These are phyloP conservation scores for Colletotrichum spaethianum DNA, from an alignment of 2,329 filamentous ascomycete genomes.

Conservation along the genomic window DNA sequence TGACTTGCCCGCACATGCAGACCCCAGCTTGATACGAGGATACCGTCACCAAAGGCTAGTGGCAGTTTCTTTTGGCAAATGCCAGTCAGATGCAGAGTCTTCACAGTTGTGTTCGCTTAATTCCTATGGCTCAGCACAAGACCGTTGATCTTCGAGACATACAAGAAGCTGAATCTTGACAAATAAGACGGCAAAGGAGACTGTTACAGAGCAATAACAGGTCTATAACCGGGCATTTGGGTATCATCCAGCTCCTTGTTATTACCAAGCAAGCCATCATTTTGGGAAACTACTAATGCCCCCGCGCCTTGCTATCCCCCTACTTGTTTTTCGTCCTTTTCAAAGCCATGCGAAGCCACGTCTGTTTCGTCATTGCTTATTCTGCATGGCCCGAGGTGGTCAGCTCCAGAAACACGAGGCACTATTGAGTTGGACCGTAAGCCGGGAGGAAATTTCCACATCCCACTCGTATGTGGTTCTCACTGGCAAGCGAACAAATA, in stretches of 20 bases:
- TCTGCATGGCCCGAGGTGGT: conserved; percentile 29
- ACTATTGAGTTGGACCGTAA: conserved; percentile 2
- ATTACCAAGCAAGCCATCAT: too few relatives aligned
- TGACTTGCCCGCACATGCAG: conserved; percentile 21
- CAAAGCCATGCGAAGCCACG: conserved; percentile 9
- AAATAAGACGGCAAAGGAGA: neutral
- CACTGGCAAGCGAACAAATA: conserved; percentile 30
- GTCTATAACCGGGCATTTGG: neutral
- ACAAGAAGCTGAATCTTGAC: neutral
- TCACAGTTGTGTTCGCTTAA: neutral
- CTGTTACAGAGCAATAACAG: neutral
- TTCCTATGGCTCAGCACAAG: neutral
- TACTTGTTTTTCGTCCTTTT: neutral
- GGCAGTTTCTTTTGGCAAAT: neutral
- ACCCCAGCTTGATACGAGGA: neutral
- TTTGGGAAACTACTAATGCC: neutral
- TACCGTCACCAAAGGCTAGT: neutral
- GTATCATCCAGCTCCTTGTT: neutral
- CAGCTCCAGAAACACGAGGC: conserved; percentile 11
- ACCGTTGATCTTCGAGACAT: neutral
- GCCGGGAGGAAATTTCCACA: neutral
- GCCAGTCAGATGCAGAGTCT: neutral
- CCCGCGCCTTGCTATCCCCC: neutral
- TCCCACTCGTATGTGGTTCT: neutral
- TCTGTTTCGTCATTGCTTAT: conserved; percentile 31